Evolutionary conservation across 2,329 filamentous ascomycete species (phyloP), one percentile per base, ranked within the genome.

Genomic region (Delphinella strobiligena): DNA sequence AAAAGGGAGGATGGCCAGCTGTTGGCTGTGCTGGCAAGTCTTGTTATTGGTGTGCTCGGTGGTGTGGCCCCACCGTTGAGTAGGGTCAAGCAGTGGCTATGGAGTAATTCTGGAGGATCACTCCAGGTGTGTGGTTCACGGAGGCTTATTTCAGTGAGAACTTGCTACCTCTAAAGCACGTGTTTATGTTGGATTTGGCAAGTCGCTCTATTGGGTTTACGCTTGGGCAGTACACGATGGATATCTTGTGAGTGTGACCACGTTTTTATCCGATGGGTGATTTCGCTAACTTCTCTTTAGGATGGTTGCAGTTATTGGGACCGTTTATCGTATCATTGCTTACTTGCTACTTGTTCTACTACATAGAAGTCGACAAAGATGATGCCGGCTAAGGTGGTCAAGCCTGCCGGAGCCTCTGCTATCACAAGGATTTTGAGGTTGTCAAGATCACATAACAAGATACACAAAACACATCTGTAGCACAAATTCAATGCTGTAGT

Each of bases 1-100:
- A 63, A 67, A 15, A 57, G 72, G 5, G 72, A 77, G 51, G 69
- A 76, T 43, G 73, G 71, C 0, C 73, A 73, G 0, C 54, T 77
- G 0, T 54, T 75, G 5, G 69, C 72, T 1, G 71, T 72, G 7
- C 14, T 44, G 14, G 33, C 40, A 12, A 44, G 42, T 36, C 16
- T 44, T 5, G 17, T 44, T 9, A 31, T 44, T 14, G 42, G 42
- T 12, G 32, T 44, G 11, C 36, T 44, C 17, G 38, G 42, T 2
- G 42, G 73, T 3, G 65, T 71, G 7, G 67, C 68, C 2, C 73
- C 73, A 15, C 60, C 64, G 1, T 52, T 77, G 17, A 51, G 56
- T 4, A 65, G 62, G 38, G 71, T 73, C 7, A 60, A 62, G 42
- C 47, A 48, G 0, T 76, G 72, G 72, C 61, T 31, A 47, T 76